Conservation (phyloP, 768 basidiomycete genomes). For the Naganishia randhawae region DNA sequence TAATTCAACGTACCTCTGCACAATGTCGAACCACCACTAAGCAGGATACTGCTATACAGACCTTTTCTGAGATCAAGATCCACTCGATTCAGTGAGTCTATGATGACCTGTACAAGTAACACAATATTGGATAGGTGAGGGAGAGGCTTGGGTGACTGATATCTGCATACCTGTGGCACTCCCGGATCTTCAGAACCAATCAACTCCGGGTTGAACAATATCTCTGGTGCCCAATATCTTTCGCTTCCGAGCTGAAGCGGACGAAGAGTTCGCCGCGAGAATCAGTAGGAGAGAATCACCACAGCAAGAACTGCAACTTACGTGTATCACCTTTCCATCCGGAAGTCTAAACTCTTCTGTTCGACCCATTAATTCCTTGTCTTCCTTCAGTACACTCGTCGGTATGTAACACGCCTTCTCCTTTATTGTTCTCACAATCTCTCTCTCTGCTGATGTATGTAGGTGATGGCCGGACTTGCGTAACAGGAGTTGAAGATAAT, state of each 20-base stretch:
- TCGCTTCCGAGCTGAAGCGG: slow-evolving; percentile 76
- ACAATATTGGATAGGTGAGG: background rate
- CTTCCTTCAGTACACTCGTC: slow-evolving; percentile 85
- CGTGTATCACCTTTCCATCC: slow-evolving; percentile 89
- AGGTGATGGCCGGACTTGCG: slow-evolving; percentile 92
- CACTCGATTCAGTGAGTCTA: slow-evolving; percentile 94
- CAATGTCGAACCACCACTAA: slow-evolving; percentile 93
- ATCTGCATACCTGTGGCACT: slow-evolving; percentile 66
- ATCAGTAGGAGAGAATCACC: background rate
- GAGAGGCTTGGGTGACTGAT: background rate
- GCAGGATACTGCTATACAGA: slow-evolving; percentile 91
- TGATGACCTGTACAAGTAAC: slow-evolving; percentile 64
- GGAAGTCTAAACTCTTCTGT: slow-evolving; percentile 87
- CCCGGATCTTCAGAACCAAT: slow-evolving; percentile 95
- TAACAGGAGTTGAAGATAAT: slow-evolving; percentile 87
- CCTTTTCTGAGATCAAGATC: slow-evolving; percentile 94
- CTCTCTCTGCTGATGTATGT: slow-evolving; percentile 93
- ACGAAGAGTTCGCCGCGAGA: background rate
- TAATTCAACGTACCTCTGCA: slow-evolving; percentile 65
- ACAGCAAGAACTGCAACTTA: slow-evolving; percentile 47
- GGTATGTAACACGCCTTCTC: slow-evolving; percentile 98
- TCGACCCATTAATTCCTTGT: slow-evolving; percentile 73
- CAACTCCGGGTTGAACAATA: slow-evolving; percentile 93
- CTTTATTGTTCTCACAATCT: slow-evolving; percentile 94
- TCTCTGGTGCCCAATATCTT: slow-evolving; percentile 94